Base-by-base conservation (phyloP, 352 stramenopile genomes). In the Phytophthora hibernalis region DNA sequence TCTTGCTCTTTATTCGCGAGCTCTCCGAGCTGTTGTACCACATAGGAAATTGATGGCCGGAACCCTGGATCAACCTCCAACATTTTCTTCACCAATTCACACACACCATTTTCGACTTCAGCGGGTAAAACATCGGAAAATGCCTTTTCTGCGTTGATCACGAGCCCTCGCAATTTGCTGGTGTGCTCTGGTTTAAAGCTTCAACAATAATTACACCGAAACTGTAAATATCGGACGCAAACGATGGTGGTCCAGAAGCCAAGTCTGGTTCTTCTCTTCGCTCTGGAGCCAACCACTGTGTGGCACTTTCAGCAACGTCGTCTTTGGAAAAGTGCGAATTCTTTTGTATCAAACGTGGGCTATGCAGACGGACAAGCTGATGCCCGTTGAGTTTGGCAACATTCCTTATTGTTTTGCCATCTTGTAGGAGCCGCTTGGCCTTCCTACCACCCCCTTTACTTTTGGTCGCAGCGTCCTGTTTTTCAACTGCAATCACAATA, bases 41-140 rank as follows among this genome's bases (percentile, higher is more conserved):
- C 65, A 13, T 67, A 68, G 9, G 70, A 68, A 42, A 78, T 66
- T 20, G 55, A 1, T 28, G 61, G 60, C 1, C 70, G 70, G 5
- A 61, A 10, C 10, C 57, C 26, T 24, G 70, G 70, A 11, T 67
- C 49, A 4, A 22, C 20, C 8, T 20, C 55, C 31, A 65, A 78
- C 70, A 78, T 74, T 37, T 72, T 68, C 31, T 54, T 69, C 5
- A 75, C 65, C 20, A 78, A 11, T 43, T 72, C 65, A 21, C 40
- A 56, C 2, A 37, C 47, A 16, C 55, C 42, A 20, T 49, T 10
- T 3, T 50, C 37, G 18, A 51, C 30, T n/a, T 60, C 44, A 13
- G 10, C 31, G 16, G 12, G 28, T 43, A 10, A 2, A 22, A 15
- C n/a, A 9, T 54, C 12, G 4, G 51, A 35, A 37, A 51, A 15